Base-by-base conservation (phyloP, 345 rosid genomes). In the Salix udensis region DNA sequence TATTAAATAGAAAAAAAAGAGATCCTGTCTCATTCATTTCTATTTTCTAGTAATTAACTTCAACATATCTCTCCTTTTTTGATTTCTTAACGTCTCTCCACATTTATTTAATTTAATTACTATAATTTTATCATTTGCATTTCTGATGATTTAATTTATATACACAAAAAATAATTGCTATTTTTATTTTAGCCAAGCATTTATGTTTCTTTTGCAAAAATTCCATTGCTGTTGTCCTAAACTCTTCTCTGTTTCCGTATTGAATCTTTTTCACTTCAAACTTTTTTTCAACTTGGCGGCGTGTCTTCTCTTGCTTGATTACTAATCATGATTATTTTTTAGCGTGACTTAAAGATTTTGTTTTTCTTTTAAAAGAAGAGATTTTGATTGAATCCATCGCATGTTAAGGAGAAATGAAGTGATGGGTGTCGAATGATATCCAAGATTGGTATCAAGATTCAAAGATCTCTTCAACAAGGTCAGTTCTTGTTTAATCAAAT, bases 261-360 rank as follows among this genome's bases (percentile, higher is more conserved):
- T 13, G 13, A 46, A 46, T 21, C 61, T 21, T 12, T 53, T 2
- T 53, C 24, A 2, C 61, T 8, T 11, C 24, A 21, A 52, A 21
- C 24, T 53, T 53, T 21, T 53, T 71, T 30, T 18, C 67, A 48
- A 61, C 16, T 58, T 4, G 77, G 76, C 73, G 61, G 74, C 87
- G 60, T 40, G 58, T 73, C 74, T 70, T 46, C 53, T 78, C 12
- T 74, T 67, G 37, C 76, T 76, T 72, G 69, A 37, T 77, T 53
- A 23, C 61, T 48, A 19, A 69, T 67, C 39, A 39, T 18, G 71
- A 39, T 31, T 64, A 15, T 13, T 28, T 37, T 23, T n/a, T n/a
- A 55, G 48, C n/a, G 48, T 31, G 67, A 48, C 39, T 48, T 71
- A n/a, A 5, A n/a, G 48, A 71, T 60, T 50, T 68, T 58, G 74